Percentiles rank a stretch among this genome's conserved stretches.
Evolutionary conservation across 257 asterid genomes (phyloP).

Genomic region (Anisodus tanguticus): DNA sequence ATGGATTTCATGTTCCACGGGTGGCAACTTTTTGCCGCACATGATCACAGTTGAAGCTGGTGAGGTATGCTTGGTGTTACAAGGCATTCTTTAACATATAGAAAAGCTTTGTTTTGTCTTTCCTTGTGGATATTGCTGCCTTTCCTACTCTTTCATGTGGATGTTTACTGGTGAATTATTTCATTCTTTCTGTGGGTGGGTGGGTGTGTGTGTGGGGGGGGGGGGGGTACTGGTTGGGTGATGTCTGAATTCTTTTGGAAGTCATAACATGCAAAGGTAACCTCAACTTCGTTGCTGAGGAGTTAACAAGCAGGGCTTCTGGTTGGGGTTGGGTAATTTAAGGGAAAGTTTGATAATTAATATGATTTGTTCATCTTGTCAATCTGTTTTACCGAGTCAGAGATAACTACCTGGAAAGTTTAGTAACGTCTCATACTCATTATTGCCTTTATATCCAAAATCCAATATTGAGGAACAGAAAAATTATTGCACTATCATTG

Average conservation of each 20-base stretch:
- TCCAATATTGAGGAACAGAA: background rate
- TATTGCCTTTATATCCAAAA: background rate
- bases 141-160: background rate
- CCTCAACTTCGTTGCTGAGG: background rate
- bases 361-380: no score
- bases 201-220: conserved; percentile 25
- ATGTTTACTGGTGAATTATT: background rate
- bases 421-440: background rate
- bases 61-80: conserved; percentile 55
- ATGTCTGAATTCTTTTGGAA: no score
- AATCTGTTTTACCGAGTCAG: background rate
- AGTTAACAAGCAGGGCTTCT: background rate
- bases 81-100: background rate
- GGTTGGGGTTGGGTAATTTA: background rate
- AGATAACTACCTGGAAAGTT: background rate
- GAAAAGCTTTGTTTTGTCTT: background rate
- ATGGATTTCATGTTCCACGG: conserved; percentile 62
- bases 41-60: conserved; percentile 64
- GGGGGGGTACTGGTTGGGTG: background rate
- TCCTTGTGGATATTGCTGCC: background rate
- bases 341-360: background rate
- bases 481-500: background rate
- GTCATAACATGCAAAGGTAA: background rate
- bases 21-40: conserved; percentile 73
- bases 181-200: conserved; percentile 43